A percentile compares a stretch with the other conserved stretches of the same genome.
These are phyloP conservation scores for Claviceps capensis DNA, from an alignment of 2,329 filamentous ascomycete species.

Conservation along the genomic window DNA sequence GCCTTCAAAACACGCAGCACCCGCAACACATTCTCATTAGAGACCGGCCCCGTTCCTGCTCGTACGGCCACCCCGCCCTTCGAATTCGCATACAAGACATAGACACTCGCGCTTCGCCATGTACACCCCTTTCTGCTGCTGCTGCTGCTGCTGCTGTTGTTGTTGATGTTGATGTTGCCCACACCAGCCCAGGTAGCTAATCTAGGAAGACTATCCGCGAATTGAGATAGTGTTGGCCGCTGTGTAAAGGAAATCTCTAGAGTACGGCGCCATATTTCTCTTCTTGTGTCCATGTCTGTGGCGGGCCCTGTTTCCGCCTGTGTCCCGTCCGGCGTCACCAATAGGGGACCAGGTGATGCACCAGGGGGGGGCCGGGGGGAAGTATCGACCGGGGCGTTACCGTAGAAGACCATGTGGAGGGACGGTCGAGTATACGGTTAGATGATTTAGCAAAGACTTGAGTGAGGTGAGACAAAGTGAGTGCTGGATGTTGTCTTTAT, in stretches of 20 bases:
- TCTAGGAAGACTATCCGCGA: not conserved
- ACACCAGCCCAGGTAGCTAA: not conserved
- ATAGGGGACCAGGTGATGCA: not conserved
- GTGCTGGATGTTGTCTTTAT: not conserved
- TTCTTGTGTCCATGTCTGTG: too few relatives aligned
- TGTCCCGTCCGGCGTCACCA: too few relatives aligned
- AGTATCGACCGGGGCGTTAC: not conserved
- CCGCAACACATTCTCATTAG: not conserved
- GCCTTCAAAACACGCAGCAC: not conserved
- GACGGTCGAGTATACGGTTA: not conserved
- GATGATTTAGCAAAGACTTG: not conserved
- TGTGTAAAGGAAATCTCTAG: not conserved
- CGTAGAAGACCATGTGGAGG: conserved; percentile 5
- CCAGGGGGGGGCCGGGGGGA: not conserved
- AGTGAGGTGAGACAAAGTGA: too few relatives aligned
- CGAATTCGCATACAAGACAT: not conserved
- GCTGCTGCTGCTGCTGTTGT: not conserved
- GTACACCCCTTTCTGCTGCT: not conserved
- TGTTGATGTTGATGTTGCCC: not conserved
- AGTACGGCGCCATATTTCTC: not conserved
- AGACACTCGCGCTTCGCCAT: not conserved
- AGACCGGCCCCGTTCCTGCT: not conserved
- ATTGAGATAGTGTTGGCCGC: not conserved
- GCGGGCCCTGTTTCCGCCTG: too few relatives aligned
- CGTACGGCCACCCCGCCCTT: not conserved